phyloP scores from a whole-genome alignment of 2,329 filamentous ascomycete species.

The Fusarium xylarioides region DNA sequence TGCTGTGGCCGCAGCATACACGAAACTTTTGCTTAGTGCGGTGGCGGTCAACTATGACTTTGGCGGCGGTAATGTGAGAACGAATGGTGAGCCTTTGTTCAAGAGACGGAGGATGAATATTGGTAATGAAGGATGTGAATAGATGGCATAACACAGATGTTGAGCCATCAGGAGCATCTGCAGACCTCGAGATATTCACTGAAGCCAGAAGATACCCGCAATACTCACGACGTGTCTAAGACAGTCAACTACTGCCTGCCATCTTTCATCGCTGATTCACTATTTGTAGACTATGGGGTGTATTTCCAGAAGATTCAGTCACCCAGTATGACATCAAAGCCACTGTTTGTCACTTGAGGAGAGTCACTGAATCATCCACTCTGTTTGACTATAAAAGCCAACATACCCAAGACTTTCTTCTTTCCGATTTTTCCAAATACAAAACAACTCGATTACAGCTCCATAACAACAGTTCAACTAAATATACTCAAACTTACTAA shows the following conservation, averaged over 20 bases:
- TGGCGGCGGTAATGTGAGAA: fast-evolving
- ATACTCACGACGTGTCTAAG: fast-evolving
- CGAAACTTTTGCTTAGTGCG: neutral
- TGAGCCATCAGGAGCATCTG: too few relatives aligned
- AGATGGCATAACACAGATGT: too few relatives aligned
- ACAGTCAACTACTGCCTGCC: neutral
- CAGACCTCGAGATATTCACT: neutral
- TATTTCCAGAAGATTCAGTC: neutral
- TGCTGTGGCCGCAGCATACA: neutral
- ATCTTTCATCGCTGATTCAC: neutral
- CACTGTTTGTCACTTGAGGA: neutral
- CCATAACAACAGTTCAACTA: neutral
- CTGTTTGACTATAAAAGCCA: neutral
- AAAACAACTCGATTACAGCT: neutral
- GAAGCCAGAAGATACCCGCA: fast-evolving
- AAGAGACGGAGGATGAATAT: neutral
- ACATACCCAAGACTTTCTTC: neutral
- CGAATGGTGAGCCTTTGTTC: neutral
- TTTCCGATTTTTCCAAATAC: neutral
- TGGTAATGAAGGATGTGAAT: fast-evolving
- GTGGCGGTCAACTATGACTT: neutral
- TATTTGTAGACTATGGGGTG: fast-evolving
- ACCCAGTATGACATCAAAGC: fast-evolving
- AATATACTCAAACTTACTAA: neutral
- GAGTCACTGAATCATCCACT: neutral